Evolutionary conservation across 306 rosid genomes (phyloP), one percentile per base, ranked within the genome.

Genomic region (Quercus aquifolioides): DNA sequence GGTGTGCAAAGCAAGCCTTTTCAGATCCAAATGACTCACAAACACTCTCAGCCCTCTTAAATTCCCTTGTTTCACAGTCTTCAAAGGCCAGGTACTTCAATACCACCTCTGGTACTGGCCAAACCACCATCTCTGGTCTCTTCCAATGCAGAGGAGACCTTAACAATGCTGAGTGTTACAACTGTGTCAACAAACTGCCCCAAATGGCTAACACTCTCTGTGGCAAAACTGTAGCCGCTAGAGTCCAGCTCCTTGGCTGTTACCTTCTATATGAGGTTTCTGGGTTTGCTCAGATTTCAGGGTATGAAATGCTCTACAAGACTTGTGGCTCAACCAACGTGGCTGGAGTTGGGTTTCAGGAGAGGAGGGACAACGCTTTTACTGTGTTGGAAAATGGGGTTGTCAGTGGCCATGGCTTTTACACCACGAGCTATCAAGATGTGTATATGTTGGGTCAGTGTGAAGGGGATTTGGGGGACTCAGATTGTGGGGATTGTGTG

Each of bases 121-220:
- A 90, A 73, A 72, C 83, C 81, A 80, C 85, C 76, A 88, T 94
- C 12, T 82, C 90, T 4, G 97, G 99, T 8, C 86, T 91, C 75
- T 94, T 92, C 73, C 99, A 94, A 86, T 94, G 99, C 80, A 88
- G 99, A 70, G 94, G 95, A 35, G 99, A 94, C 77, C 97, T 94
- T 65, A 88, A 79, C 76, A 85, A 88, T 71, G 78, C 87, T 15
- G 99, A 89, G 12, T 94, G 99, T 84, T 88, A 86, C 87, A 83
- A 13, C 82, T 94, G 99, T 76, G 97, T 94, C 5, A 91, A 92
- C 85, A 82, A 86, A 23, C 85, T 96, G 8, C 99, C 99, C 0
- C 85, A 86, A 52, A 59, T 93, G 64, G 73, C 87, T 1, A 79
- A 86, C 81, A 86, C 76, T 12, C 78, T 93, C 1, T 96, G 99